Evolutionary conservation across 345 rosid species (phyloP).

Genomic region (Passiflora organensis): DNA sequence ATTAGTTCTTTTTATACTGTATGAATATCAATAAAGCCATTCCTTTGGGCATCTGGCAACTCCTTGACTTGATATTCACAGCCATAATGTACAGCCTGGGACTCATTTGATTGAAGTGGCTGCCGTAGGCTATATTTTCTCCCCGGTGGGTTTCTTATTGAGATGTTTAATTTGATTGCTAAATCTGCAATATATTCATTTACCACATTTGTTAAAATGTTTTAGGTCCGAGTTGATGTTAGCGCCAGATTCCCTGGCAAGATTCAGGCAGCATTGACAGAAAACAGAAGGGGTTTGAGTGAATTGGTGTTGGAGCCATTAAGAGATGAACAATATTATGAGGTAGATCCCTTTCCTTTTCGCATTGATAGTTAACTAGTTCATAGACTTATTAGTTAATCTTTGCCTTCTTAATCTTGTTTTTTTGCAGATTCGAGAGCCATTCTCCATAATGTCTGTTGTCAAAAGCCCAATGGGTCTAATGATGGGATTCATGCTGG

Average conservation of each 20-base stretch:
- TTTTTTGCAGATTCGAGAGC: constrained; percentile 71
- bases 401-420: constrained; percentile 16
- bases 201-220: constrained; percentile 15
- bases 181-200: not conserved
- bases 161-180: constrained; percentile 1
- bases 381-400: constrained; percentile 7
- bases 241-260: constrained; percentile 92
- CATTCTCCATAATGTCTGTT: constrained; percentile 73
- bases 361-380: constrained; percentile 3
- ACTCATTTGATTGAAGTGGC: constrained; percentile 94
- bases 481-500: constrained; percentile 93
- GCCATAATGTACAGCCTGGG: constrained; percentile 85
- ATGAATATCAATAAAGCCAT: too few species aligned
- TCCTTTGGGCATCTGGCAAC: not conserved
- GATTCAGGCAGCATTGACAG: constrained; percentile 93
- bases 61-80: constrained; percentile 54
- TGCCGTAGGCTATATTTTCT: constrained; percentile 82
- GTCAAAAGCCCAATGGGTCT: constrained; percentile 98
- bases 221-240: constrained; percentile 96
- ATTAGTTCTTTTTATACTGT: not conserved
- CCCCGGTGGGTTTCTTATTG: constrained; percentile 55
- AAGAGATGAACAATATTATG: constrained; percentile 77
- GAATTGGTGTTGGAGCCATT: constrained; percentile 87
- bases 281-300: constrained; percentile 73
- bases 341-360: constrained; percentile 38